phyloP scores from a whole-genome alignment of 176 grass and related monocot species.

The Oryza rufipogon region DNA sequence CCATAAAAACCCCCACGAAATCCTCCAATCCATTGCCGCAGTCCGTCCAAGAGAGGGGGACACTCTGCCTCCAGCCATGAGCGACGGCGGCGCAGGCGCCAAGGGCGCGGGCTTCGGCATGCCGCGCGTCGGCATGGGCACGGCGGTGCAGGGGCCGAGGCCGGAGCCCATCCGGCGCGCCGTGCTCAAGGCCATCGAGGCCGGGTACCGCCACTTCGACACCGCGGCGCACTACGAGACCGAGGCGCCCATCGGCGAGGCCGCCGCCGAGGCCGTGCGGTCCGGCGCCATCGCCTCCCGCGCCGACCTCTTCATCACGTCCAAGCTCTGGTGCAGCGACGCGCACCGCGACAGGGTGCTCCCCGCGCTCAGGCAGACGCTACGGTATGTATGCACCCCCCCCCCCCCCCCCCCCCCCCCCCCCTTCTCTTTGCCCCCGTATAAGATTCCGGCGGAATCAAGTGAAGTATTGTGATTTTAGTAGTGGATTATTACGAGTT shows the following conservation, averaged over 20 bases:
- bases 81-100: not conserved
- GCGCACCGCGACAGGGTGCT: conserved; percentile 52
- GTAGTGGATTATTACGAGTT: too few relatives aligned
- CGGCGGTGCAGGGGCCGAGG: conserved; percentile 51
- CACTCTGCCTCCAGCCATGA: not conserved
- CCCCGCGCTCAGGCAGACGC: conserved; percentile 55
- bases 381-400: conserved; percentile 11
- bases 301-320: conserved; percentile 71
- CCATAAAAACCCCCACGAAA: not conserved
- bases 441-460: too few relatives aligned
- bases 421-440: too few relatives aligned
- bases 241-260: conserved; percentile 59
- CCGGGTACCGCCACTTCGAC: conserved; percentile 75
- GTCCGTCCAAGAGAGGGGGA: not conserved
- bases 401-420: too few relatives aligned
- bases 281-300: conserved; percentile 47
- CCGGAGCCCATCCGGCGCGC: conserved; percentile 46
- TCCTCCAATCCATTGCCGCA: not conserved
- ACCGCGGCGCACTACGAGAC: conserved; percentile 63
- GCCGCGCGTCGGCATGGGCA: conserved; percentile 64
- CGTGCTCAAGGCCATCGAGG: conserved; percentile 53
- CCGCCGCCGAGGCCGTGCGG: conserved; percentile 55
- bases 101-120: not conserved
- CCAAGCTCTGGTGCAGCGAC: conserved; percentile 76
- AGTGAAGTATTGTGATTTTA: too few relatives aligned